A percentile compares a stretch with the other conserved stretches of the same genome.
Evolutionary conservation across 2,329 filamentous ascomycete species (phyloP).

Genomic region (Exophiala phaeomuriformis): DNA sequence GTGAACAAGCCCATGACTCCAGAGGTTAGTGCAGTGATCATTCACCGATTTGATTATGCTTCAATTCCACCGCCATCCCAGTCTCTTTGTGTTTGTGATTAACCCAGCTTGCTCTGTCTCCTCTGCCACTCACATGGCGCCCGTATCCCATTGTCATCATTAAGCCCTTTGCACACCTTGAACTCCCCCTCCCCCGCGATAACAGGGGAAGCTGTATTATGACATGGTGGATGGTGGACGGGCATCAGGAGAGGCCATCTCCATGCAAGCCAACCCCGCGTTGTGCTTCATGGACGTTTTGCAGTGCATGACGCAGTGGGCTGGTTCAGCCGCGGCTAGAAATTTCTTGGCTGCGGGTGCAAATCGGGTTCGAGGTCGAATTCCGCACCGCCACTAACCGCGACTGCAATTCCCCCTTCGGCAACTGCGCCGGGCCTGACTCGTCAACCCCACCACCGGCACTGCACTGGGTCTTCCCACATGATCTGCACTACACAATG

Average conservation of each 20-base stretch:
- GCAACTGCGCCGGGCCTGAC: neutral
- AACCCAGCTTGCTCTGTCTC: neutral
- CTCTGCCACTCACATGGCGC: neutral
- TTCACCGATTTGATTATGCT: neutral
- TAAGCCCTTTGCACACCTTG: no score
- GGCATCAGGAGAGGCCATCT: conserved; percentile 1
- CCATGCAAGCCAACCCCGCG: conserved; percentile 8
- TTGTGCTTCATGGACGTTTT: conserved; percentile 2
- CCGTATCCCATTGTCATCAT: no score
- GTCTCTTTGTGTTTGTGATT: conserved; percentile 21
- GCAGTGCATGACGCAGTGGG: conserved; percentile 14
- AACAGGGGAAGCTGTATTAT: conserved; percentile 2
- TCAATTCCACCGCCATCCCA: neutral
- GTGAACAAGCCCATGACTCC: conserved; percentile 98
- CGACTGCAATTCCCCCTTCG: neutral
- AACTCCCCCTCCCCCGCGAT: conserved; percentile 9
- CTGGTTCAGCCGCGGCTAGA: conserved; percentile 5
- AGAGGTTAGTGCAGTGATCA: conserved; percentile 60
- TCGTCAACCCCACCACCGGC: neutral
- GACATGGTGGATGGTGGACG: conserved; percentile 7
- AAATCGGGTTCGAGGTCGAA: conserved; percentile 4
- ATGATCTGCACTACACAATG: neutral
- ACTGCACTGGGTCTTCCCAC: neutral
- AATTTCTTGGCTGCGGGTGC: conserved; percentile 15
- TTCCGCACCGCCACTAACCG: neutral